phyloP scores from a whole-genome alignment of 2,329 filamentous ascomycete genomes.

The Microsporum ferrugineum region DNA sequence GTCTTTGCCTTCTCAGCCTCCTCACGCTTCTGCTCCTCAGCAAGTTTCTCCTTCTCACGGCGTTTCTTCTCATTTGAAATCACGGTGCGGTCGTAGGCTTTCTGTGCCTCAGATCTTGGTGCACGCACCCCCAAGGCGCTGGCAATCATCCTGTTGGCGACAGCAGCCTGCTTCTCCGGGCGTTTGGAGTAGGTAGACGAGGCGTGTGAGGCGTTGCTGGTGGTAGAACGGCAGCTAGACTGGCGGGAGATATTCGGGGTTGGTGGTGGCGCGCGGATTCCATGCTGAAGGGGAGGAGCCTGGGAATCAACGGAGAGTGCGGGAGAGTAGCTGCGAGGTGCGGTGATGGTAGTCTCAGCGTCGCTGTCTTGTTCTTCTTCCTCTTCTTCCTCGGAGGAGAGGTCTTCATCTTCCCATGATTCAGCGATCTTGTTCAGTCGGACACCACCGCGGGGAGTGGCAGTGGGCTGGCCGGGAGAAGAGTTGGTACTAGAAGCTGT shows the following conservation, averaged over 20 bases:
- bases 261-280: slow-evolving; percentile 44
- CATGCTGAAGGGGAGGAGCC: slow-evolving; percentile 18
- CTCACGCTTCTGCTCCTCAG: slow-evolving; percentile 51
- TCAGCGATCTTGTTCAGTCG: slow-evolving; percentile 41
- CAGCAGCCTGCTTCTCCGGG: slow-evolving; percentile 88
- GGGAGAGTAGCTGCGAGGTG: slow-evolving; percentile 20
- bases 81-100: slow-evolving; percentile 69
- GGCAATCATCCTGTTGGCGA: slow-evolving; percentile 80
- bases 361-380: slow-evolving; percentile 29
- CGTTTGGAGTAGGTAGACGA: slow-evolving; percentile 27
- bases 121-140: slow-evolving; percentile 71
- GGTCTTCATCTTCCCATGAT: slow-evolving; percentile 66
- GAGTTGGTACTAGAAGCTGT: neutral
- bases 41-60: slow-evolving; percentile 59
- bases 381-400: slow-evolving; percentile 35
- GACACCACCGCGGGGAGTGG: neutral
- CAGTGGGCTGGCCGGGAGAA: neutral
- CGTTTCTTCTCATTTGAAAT: slow-evolving; percentile 74
- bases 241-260: slow-evolving; percentile 48
- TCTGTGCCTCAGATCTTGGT: slow-evolving; percentile 78
- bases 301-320: slow-evolving; percentile 22
- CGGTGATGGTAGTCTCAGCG: slow-evolving; percentile 17
- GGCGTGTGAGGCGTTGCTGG: slow-evolving; percentile 3
- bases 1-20: slow-evolving; percentile 62
- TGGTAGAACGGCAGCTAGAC: slow-evolving; percentile 9